Evolutionary conservation across 768 basidiomycete species (phyloP).

Genomic region (Infundibulicybe gibba): DNA sequence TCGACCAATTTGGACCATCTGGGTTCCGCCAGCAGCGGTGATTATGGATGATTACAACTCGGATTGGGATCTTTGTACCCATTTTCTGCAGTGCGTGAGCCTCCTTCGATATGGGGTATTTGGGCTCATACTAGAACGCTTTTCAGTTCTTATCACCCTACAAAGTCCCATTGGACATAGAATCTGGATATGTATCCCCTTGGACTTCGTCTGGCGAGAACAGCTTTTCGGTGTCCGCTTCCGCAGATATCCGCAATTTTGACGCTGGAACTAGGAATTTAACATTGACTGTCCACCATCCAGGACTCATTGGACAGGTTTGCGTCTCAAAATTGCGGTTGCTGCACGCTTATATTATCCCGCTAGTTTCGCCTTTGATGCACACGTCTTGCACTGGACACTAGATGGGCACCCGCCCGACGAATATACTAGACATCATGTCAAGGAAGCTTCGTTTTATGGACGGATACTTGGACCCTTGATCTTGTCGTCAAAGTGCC

Average conservation of each 20-base stretch:
- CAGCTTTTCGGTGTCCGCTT: conserved; percentile 51
- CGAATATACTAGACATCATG: conserved; percentile 76
- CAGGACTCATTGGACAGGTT: conserved; percentile 87
- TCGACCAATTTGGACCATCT: conserved; percentile 50
- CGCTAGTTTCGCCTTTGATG: conserved; percentile 83
- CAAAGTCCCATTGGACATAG: conserved; percentile 63
- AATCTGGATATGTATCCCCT: conserved; percentile 45
- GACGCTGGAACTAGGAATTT: conserved; percentile 64
- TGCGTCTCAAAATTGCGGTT: neutral
- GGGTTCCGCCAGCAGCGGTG: conserved; percentile 39
- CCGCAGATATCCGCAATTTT: conserved; percentile 53
- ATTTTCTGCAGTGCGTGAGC: conserved; percentile 60
- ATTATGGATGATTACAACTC: conserved; percentile 73
- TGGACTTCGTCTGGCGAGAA: conserved; percentile 29
- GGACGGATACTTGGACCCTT: conserved; percentile 71
- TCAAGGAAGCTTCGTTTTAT: conserved; percentile 91
- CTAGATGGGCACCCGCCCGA: conserved; percentile 76
- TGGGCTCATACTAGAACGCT: conserved; percentile 2
- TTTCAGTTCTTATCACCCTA: conserved; percentile 80
- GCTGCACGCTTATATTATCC: neutral
- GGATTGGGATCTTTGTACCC: conserved; percentile 90
- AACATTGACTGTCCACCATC: conserved; percentile 69
- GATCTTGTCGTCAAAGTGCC: conserved; percentile 66
- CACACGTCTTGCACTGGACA: conserved; percentile 83
- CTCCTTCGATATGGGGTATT: neutral